Evolutionary conservation across 345 rosid genomes (phyloP), one percentile per base, ranked within the genome.

Genomic region (Sisymbrium irio): DNA sequence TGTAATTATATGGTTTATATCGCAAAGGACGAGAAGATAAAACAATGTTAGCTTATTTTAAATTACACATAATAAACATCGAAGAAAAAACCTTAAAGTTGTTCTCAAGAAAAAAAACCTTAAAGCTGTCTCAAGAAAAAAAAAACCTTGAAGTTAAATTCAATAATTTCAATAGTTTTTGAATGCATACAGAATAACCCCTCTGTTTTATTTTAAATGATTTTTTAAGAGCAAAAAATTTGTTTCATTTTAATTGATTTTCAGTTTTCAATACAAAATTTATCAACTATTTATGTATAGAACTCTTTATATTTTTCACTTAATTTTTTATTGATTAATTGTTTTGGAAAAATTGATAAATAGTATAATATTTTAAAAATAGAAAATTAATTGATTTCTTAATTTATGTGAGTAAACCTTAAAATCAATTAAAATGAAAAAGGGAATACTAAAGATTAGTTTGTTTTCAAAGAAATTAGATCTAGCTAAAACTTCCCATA

Each of bases 11-110:
- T 42, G 27, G 36, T n/a, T 63, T 33, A 54, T 72, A 54, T 72
- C 55, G 70, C 46, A 72, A 72, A 62, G 54, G 50, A 56, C 77
- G 39, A 55, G 47, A 64, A n/a, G 30, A 55, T 17, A 65, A 65
- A 61, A 65, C 71, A 65, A 28, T 7, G 13, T 40, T 41, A 51
- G 30, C 60, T 71, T 71, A 36, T 13, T 37, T 22, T 59, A 59
- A 33, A 12, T 25, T 25, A 25, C 57, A 22, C 28, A 49, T 25
- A 11, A 53, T 0, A 5, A 42, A 50, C n/a, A 7, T 10, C 18
- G 11, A 50, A 11, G 17, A 17, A 1, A 45, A 37, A 49, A 49
- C 28, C 14, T 49, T 10, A 49, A 49, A 49, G 12, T 47, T 19
- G 12, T 44, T 42, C 1, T 42, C 7, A 7, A 27, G 28, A 27